Base-by-base conservation (phyloP, 148 eudicot genomes). In the Simmondsia chinensis region DNA sequence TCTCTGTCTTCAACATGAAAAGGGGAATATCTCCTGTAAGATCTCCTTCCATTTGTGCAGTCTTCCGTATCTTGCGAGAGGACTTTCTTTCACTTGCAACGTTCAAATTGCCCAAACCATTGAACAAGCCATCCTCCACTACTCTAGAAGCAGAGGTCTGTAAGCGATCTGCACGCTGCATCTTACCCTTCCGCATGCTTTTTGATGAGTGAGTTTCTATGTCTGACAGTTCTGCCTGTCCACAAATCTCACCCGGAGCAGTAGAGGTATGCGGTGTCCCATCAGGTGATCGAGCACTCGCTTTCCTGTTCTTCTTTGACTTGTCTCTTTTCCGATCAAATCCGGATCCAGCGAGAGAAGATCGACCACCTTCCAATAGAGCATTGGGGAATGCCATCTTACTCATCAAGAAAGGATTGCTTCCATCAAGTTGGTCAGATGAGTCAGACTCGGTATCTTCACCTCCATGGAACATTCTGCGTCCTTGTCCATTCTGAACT, bases 391-490 rank as follows among this genome's bases (percentile, higher is more conserved):
- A 57, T 8, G 75, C 79, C 52, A 68, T 55, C 70, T 79, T 79
- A 54, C 82, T 74, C 77, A 78, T 76, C 67, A 79, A 69, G 70
- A 79, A 57, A 42, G 83, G 88, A 52, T 74, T 79, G 60, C 65
- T 64, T 7, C 61, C 82, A 40, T 65, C 80, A 45, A 47, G 50
- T 45, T 73, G 73, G 48, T 70, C 88, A 16, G 96, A 91, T 21
- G 97, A 81, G 65, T 74, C 95, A 9, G 94, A 91, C 35, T 82
- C 96, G 34, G 96, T 91, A 43, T 91, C 96, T 48, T 72, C 99
- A 46, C 61, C 66, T 47, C 62, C 72, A 22, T 33, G 32, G 39
- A 55, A 63, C 47, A 46, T 52, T 46, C 71, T 64, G 21, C 50
- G 50, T 33, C 66, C 75, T 44, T 65, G 60, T 60, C 76, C 87